These are phyloP conservation scores for Acephala macrosclerotiorum DNA, from an alignment of 2,329 filamentous ascomycete genomes.

Conservation along the genomic window DNA sequence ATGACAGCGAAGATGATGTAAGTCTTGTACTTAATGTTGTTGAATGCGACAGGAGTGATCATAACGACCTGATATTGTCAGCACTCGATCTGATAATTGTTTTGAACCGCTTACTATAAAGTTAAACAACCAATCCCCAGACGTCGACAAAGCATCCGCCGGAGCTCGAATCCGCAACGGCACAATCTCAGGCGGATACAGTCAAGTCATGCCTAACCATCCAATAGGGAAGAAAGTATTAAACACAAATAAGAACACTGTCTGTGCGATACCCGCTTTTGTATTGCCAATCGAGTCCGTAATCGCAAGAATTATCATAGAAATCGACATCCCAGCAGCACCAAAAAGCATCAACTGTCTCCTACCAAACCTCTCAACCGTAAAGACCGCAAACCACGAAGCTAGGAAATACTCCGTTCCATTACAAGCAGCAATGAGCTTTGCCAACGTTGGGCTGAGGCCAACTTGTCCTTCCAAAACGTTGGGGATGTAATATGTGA, in stretches of 20 bases:
- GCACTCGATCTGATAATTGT: not conserved
- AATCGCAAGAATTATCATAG: slow-evolving; percentile 65
- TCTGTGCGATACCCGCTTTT: slow-evolving; percentile 1
- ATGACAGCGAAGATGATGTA: slow-evolving; percentile 68
- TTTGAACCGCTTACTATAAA: not conserved
- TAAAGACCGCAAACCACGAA: slow-evolving; percentile 47
- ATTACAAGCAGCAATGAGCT: slow-evolving; percentile 3
- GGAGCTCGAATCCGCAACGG: slow-evolving; percentile 4
- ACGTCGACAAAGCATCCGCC: not conserved
- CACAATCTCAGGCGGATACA: slow-evolving; percentile 10
- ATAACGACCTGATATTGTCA: slow-evolving; percentile 4
- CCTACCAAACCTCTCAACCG: slow-evolving; percentile 66
- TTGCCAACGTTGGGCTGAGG: not conserved
- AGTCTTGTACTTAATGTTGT: slow-evolving; percentile 64
- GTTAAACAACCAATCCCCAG: slow-evolving; percentile 2
- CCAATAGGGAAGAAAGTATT: slow-evolving; percentile 8
- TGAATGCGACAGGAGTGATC: slow-evolving; percentile 47
- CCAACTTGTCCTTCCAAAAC: not conserved
- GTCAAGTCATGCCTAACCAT: slow-evolving; percentile 8
- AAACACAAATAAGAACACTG: slow-evolving; percentile 2
- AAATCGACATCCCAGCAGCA: slow-evolving; percentile 65
- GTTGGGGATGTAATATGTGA: slow-evolving; percentile 4
- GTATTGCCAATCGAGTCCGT: slow-evolving; percentile 23
- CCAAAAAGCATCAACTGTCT: slow-evolving; percentile 78
- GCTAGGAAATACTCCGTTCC: slow-evolving; percentile 50